phyloP scores from a whole-genome alignment of 208 protist species.

The Leishmania mexicana region DNA sequence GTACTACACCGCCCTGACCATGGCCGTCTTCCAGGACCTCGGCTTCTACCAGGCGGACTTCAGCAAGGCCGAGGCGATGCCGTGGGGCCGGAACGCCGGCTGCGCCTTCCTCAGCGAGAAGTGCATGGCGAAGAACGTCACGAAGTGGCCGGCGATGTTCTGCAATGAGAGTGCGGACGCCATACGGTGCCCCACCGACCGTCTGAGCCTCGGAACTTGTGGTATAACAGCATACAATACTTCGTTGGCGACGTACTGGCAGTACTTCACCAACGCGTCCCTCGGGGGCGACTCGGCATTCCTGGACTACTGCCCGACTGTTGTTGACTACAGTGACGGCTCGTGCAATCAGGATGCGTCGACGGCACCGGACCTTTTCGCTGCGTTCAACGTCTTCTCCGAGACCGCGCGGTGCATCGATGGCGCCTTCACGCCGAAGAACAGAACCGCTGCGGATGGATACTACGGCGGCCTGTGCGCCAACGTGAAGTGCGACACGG shows the following conservation, averaged over 20 bases:
- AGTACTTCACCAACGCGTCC: neutral
- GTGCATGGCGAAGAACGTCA: slow-evolving; percentile 40
- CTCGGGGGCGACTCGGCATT: neutral
- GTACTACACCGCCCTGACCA: slow-evolving; percentile 78
- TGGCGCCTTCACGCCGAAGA: neutral
- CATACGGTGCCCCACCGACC: neutral
- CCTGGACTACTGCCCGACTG: neutral
- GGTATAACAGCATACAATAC: accelerated
- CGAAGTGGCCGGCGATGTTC: slow-evolving; percentile 58
- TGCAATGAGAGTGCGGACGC: slow-evolving; percentile 15
- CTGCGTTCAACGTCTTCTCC: neutral
- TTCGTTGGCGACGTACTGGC: neutral
- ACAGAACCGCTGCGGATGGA: too few relatives aligned
- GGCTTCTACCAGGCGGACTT: slow-evolving; percentile 85
- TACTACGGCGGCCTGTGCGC: neutral
- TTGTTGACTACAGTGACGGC: neutral
- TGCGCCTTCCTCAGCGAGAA: slow-evolving; percentile 54
- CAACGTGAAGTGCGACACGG: slow-evolving; percentile 4
- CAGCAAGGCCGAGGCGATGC: slow-evolving; percentile 61
- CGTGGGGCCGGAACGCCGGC: slow-evolving; percentile 67
- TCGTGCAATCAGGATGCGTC: neutral
- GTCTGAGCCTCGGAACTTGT: neutral
- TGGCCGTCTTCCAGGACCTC: slow-evolving; percentile 80
- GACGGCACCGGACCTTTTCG: accelerated
- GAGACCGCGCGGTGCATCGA: slow-evolving; percentile 3